These are phyloP conservation scores for Capronia coronata DNA, from an alignment of 2,329 filamentous ascomycete species.

Conservation along the genomic window DNA sequence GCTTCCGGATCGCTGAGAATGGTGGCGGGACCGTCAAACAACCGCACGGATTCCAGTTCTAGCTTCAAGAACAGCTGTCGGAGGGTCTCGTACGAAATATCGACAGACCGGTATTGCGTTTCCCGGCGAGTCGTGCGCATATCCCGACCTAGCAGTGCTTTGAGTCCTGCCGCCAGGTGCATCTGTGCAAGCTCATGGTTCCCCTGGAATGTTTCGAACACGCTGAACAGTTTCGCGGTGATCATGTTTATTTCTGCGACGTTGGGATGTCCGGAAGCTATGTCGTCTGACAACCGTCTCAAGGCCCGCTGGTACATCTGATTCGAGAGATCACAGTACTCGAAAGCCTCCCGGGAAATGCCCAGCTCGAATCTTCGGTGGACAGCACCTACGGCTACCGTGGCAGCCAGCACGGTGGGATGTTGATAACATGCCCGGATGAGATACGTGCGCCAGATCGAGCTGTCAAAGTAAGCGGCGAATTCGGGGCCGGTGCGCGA, in stretches of 20 bases:
- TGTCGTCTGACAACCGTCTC: constrained; percentile 15
- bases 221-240: constrained; percentile 22
- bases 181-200: constrained; percentile 20
- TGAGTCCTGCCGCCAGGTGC: constrained; percentile 23
- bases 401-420: constrained; percentile 23
- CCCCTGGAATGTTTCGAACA: constrained; percentile 28
- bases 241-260: constrained; percentile 26
- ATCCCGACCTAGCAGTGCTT: constrained; percentile 19
- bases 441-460: constrained; percentile 24
- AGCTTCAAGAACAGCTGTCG: constrained; percentile 19
- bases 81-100: constrained; percentile 21
- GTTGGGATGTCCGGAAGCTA: constrained; percentile 12
- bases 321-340: constrained; percentile 26
- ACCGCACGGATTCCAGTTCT: constrained; percentile 21
- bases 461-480: constrained; percentile 27
- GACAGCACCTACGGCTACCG: constrained; percentile 26
- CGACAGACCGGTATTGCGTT: constrained; percentile 22
- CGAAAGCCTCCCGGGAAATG: constrained; percentile 25
- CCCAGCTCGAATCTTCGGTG: constrained; percentile 27
- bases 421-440: constrained; percentile 20
- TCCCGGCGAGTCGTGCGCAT: constrained; percentile 24
- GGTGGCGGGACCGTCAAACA: constrained; percentile 15
- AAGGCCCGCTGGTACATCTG: constrained; percentile 22
- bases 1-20: constrained; percentile 22
- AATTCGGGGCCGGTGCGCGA: constrained; percentile 30